Evolutionary conservation across 2,329 filamentous ascomycete genomes (phyloP).

Genomic region (Kalaharituber pfeilii): DNA sequence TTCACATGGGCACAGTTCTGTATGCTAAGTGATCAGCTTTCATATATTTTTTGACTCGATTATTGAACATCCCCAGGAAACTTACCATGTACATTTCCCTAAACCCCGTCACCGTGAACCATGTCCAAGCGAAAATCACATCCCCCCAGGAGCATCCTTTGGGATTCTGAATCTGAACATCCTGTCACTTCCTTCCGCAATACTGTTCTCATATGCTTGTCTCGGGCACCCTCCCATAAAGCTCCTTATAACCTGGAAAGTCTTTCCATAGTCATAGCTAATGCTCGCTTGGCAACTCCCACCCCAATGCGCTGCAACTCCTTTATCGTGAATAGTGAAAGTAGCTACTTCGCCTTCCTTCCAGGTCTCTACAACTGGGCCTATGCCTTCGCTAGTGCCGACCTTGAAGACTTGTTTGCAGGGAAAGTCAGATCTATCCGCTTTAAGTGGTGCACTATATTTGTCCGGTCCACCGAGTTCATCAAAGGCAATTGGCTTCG

Average conservation of each 20-base stretch:
- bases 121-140: not conserved
- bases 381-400: not conserved
- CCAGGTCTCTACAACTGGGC: not conserved
- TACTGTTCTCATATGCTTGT: not conserved
- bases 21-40: not conserved
- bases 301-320: not conserved
- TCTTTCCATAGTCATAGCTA: not conserved
- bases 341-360: not conserved
- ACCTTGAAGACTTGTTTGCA: not conserved
- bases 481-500: not conserved
- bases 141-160: not conserved
- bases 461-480: not conserved
- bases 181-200: not conserved
- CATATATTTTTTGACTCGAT: not conserved
- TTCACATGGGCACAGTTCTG: not conserved
- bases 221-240: not conserved
- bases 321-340: not conserved
- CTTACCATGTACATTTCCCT: not conserved
- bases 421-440: not conserved
- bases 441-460: not conserved
- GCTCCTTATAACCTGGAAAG: not conserved
- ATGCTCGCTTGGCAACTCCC: not conserved
- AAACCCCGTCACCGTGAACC: not conserved
- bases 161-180: not conserved
- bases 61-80: not conserved